A percentile compares a stretch with the other conserved stretches of the same genome.
Evolutionary conservation across 2,329 filamentous ascomycete species (phyloP).

Genomic region (Pseudogymnoascus sp.): DNA sequence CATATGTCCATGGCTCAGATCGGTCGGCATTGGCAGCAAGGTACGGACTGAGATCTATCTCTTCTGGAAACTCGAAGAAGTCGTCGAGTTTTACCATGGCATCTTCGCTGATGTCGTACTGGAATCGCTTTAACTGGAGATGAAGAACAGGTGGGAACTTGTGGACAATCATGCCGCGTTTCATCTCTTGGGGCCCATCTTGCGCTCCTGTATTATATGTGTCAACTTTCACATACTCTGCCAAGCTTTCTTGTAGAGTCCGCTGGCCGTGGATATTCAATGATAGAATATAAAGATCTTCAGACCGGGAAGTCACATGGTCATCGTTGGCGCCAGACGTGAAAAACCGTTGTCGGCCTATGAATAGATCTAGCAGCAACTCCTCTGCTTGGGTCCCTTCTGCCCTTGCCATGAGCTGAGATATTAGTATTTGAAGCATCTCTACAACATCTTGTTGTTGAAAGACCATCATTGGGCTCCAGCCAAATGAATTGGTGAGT

Average conservation of each 20-base stretch:
- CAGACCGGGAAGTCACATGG: conserved; percentile 88
- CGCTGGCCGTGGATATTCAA: conserved; percentile 93
- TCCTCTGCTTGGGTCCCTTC: conserved; percentile 91
- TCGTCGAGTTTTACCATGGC: conserved; percentile 99
- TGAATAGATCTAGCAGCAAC: conserved; percentile 82
- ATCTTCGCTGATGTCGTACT: conserved; percentile 93
- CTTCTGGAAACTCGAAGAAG: conserved; percentile 80
- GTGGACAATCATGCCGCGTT: conserved; percentile 95
- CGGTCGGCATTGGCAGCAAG: conserved; percentile 79
- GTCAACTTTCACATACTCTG: conserved; percentile 92
- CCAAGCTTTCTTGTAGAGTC: conserved; percentile 87
- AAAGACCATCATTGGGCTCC: conserved; percentile 96
- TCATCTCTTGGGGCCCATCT: conserved; percentile 88
- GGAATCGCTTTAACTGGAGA: conserved; percentile 92
- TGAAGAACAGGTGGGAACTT: conserved; percentile 91
- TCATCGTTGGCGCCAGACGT: conserved; percentile 97
- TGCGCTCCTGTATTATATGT: conserved; percentile 85
- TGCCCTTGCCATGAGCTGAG: conserved; percentile 94
- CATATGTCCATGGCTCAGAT: conserved; percentile 85
- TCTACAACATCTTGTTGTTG: conserved; percentile 99
- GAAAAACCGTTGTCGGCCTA: conserved; percentile 97
- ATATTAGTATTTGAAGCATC: conserved; percentile 91
- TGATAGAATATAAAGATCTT: conserved; percentile 99
- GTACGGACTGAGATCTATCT: conserved; percentile 79
- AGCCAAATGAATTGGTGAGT: conserved; percentile 92